These are phyloP conservation scores for Gaultheria prostrata DNA, from an alignment of 148 eudicot species.

Conservation along the genomic window DNA sequence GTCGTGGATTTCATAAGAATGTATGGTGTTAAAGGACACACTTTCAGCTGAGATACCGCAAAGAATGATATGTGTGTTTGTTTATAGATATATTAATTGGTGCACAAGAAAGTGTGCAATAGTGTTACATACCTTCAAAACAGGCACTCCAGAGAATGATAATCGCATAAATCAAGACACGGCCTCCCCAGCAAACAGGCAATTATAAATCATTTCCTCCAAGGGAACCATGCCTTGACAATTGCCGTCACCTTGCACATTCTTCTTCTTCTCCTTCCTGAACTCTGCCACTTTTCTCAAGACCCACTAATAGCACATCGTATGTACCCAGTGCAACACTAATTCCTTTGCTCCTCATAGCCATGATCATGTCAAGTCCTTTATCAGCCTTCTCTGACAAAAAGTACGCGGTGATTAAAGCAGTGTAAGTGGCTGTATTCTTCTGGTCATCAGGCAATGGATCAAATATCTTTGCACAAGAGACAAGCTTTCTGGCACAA, in stretches of 20 bases:
- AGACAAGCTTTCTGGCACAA: slow-evolving; percentile 39
- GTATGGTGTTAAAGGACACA: neutral
- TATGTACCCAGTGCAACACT: slow-evolving; percentile 46
- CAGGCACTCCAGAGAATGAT: neutral
- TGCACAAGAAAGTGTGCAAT: neutral
- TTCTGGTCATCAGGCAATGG: slow-evolving; percentile 48
- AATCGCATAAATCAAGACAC: slow-evolving; percentile 12
- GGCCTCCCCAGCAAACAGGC: slow-evolving; percentile 49
- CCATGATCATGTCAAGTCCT: slow-evolving; percentile 47
- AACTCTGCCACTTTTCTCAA: slow-evolving; percentile 49
- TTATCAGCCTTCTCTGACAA: slow-evolving; percentile 46
- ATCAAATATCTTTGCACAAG: slow-evolving; percentile 48
- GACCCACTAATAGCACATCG: slow-evolving; percentile 52
- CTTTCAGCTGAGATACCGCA: neutral
- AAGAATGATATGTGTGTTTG: neutral
- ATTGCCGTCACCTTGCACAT: slow-evolving; percentile 27
- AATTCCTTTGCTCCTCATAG: slow-evolving; percentile 50
- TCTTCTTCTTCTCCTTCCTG: slow-evolving; percentile 59
- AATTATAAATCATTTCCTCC: slow-evolving; percentile 52
- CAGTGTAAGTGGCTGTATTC: slow-evolving; percentile 49
- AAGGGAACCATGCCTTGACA: slow-evolving; percentile 21
- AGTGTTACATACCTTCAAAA: neutral
- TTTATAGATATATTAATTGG: neutral
- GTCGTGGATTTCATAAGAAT: too few species aligned
- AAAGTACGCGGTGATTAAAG: slow-evolving; percentile 60